phyloP scores from a whole-genome alignment of 2,329 filamentous ascomycete species.

The Tetracladium maxilliforme region DNA sequence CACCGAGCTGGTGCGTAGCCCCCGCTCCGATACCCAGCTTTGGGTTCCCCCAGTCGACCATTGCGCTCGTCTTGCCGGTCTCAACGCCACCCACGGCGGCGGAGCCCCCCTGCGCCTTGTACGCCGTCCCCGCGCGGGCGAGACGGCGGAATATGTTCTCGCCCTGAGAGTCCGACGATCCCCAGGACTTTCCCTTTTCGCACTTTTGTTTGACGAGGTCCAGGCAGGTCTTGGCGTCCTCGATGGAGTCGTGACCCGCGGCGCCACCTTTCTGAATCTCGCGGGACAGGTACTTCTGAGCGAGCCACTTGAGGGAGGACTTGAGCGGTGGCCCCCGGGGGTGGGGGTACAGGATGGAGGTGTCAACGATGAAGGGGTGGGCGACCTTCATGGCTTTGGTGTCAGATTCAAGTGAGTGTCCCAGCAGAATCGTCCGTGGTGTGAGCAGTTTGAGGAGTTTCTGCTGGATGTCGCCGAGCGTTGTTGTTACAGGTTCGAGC shows the following conservation, averaged over 20 bases:
- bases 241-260: slow-evolving; percentile 74
- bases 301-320: slow-evolving; percentile 78
- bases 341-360: slow-evolving; percentile 79
- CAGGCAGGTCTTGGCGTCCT: slow-evolving; percentile 82
- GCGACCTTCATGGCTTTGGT: slow-evolving; percentile 72
- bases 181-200: slow-evolving; percentile 81
- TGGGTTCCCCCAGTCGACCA: slow-evolving; percentile 84
- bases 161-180: slow-evolving; percentile 58
- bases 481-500: slow-evolving; percentile 72
- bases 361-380: slow-evolving; percentile 90
- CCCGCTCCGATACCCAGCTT: slow-evolving; percentile 40
- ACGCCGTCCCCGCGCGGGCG: slow-evolving; percentile 43
- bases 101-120: slow-evolving; percentile 43
- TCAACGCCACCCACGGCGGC: slow-evolving; percentile 39
- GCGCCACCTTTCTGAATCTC: slow-evolving; percentile 75
- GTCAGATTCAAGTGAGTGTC: slow-evolving; percentile 72
- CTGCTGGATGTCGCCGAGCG: slow-evolving; percentile 66
- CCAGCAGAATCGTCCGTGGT: slow-evolving; percentile 59
- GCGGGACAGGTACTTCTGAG: slow-evolving; percentile 70
- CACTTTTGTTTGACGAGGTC: slow-evolving; percentile 93
- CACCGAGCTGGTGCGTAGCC: slow-evolving; percentile 40
- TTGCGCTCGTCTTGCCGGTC: slow-evolving; percentile 49
- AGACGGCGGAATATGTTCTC: slow-evolving; percentile 87
- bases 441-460: slow-evolving; percentile 60
- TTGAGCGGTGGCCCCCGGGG: slow-evolving; percentile 80